Conservation (phyloP, 2,329 filamentous ascomycete genomes). For the Fusarium bulbicola region DNA sequence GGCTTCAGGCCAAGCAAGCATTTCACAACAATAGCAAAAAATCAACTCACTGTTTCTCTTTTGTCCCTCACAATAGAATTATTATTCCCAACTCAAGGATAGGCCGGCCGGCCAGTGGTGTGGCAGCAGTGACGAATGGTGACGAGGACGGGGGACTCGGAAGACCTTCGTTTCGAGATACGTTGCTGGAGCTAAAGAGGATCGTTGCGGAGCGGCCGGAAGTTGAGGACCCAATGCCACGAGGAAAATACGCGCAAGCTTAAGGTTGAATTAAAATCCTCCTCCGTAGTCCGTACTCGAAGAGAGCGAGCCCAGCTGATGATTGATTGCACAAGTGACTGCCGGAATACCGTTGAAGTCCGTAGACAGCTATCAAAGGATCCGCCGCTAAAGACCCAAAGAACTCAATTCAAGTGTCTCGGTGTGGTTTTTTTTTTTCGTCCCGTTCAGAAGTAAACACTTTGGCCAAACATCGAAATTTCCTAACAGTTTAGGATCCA, state of each 20-base stretch:
- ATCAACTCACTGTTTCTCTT: conserved; percentile 16
- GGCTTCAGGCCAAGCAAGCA: neutral
- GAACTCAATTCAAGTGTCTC: conserved; percentile 8
- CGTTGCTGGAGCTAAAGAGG: conserved; percentile 36
- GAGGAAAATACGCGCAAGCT: conserved; percentile 21
- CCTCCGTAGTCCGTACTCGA: neutral
- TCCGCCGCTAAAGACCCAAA: conserved; percentile 5
- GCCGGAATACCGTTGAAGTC: conserved; percentile 4
- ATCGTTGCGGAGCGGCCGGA: conserved; percentile 34
- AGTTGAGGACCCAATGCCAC: conserved; percentile 29
- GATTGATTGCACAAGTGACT: neutral
- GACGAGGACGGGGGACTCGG: conserved; percentile 22
- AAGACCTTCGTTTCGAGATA: conserved; percentile 23
- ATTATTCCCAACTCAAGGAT: conserved; percentile 18
- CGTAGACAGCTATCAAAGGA: neutral
- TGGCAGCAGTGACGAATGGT: conserved; percentile 36
- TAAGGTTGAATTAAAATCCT: conserved; percentile 21
- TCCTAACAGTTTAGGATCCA: conserved; percentile 10
- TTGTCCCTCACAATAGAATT: conserved; percentile 17
- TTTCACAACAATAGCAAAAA: neutral
- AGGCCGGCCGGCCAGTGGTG: conserved; percentile 35
- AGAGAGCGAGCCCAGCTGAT: conserved; percentile 15
- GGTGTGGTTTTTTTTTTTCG: neutral
- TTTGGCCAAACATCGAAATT: conserved; percentile 19
- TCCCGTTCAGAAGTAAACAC: conserved; percentile 16